Percentiles rank a stretch among this genome's conserved stretches.
phyloP scores from a whole-genome alignment of 2,329 filamentous ascomycete genomes.

The Hypoxylon sp. region DNA sequence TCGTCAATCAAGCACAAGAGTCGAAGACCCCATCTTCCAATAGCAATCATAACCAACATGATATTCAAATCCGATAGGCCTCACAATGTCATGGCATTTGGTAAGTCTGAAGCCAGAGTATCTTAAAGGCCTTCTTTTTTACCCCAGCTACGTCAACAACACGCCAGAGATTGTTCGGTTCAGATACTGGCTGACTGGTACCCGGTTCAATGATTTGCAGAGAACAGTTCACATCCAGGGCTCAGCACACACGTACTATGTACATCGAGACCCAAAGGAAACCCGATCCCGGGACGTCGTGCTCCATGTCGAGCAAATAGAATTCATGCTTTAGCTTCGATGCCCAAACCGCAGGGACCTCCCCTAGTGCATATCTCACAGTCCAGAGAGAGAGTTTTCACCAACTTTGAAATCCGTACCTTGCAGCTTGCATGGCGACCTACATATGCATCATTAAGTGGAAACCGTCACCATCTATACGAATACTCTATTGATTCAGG shows the following conservation, averaged over 20 bases:
- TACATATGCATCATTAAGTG: conserved; percentile 23
- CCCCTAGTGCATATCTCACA: conserved; percentile 18
- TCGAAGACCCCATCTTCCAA: background rate
- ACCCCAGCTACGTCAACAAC: background rate
- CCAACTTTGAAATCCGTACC: conserved; percentile 27
- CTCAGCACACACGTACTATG: no score
- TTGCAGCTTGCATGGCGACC: conserved; percentile 36
- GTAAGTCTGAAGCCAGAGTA: conserved; percentile 7
- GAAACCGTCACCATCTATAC: conserved; percentile 10
- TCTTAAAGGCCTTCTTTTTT: background rate
- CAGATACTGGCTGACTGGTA: no score
- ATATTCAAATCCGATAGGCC: conserved; percentile 19
- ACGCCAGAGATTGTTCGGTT: no score
- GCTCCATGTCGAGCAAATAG: conserved; percentile 11
- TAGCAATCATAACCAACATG: conserved; percentile 1
- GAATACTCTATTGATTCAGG: background rate
- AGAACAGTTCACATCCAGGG: no score
- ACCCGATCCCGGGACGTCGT: conserved; percentile 7
- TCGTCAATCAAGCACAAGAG: conserved; percentile 7
- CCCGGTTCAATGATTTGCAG: no score
- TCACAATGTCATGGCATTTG: conserved; percentile 2
- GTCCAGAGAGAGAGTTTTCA: conserved; percentile 18
- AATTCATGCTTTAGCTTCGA: conserved; percentile 19
- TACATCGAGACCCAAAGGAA: background rate
- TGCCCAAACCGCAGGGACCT: conserved; percentile 18